These are phyloP conservation scores for Oehlia diaphana DNA, from an alignment of 192 early-diverging fungal species.

Conservation along the genomic window DNA sequence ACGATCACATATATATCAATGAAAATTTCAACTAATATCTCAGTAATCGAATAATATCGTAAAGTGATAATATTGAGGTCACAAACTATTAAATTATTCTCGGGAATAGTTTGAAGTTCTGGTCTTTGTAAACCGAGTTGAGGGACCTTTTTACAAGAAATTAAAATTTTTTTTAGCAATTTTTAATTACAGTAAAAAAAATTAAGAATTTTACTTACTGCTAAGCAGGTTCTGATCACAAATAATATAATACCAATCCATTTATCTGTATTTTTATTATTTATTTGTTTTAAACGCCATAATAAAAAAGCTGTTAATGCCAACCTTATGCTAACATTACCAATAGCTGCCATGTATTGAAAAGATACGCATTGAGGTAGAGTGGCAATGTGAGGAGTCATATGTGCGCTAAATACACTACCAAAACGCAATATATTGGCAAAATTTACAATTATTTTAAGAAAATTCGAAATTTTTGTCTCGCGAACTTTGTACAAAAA, in stretches of 20 bases:
- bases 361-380: neutral
- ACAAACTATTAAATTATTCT: neutral
- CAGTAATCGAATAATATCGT: neutral
- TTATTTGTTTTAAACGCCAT: slow-evolving; percentile 22
- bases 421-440: neutral
- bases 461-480: slow-evolving; percentile 7
- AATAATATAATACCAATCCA: neutral
- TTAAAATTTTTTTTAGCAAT: no score
- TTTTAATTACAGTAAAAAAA: no score
- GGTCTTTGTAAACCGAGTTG: neutral
- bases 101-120: neutral
- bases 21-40: slow-evolving; percentile 3
- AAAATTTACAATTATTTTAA: slow-evolving; percentile 22
- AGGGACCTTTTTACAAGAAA: neutral
- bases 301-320: slow-evolving; percentile 11
- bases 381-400: no score
- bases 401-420: no score
- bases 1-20: neutral
- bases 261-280: neutral
- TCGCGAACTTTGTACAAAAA: neutral
- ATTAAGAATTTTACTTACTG: neutral
- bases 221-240: neutral
- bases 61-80: neutral
- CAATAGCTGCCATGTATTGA: neutral
- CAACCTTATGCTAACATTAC: neutral